Conservation (phyloP, 129 eudicot genomes). For the Escallonia rubra region DNA sequence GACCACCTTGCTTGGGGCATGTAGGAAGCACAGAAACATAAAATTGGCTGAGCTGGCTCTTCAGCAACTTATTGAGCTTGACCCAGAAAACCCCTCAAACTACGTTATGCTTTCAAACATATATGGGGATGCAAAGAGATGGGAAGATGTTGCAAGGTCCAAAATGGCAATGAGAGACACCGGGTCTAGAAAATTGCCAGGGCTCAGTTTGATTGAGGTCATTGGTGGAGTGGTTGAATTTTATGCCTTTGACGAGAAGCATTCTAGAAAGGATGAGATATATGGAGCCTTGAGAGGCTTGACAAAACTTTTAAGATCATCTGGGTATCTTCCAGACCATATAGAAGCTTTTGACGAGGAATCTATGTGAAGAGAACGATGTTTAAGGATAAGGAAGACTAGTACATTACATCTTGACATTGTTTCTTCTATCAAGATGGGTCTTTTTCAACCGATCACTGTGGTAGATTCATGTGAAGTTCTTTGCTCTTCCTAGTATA, state of each 20-base stretch:
- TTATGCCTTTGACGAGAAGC: constrained; percentile 28
- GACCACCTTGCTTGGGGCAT: constrained; percentile 31
- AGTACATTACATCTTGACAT: too few relatives aligned
- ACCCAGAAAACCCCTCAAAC: constrained; percentile 22
- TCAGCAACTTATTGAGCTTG: constrained; percentile 11
- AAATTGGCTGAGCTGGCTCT: constrained; percentile 24
- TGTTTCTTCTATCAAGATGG: too few relatives aligned
- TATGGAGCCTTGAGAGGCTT: constrained; percentile 40
- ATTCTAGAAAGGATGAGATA: constrained; percentile 16
- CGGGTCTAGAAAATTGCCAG: constrained; percentile 18
- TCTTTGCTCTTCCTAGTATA: too few relatives aligned
- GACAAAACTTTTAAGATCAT: constrained; percentile 28
- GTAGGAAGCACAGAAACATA: constrained; percentile 23
- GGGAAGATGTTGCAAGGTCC: constrained; percentile 36
- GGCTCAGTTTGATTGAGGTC: constrained; percentile 31
- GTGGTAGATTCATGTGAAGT: too few relatives aligned
- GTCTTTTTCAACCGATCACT: too few relatives aligned
- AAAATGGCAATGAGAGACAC: constrained; percentile 11
- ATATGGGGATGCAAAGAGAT: constrained; percentile 21
- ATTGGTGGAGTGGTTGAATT: constrained; percentile 19
- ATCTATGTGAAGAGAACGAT: not conserved
- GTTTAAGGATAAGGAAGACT: not conserved
- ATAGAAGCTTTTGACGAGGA: constrained; percentile 13
- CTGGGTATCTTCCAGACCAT: constrained; percentile 13
- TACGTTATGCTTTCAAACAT: constrained; percentile 23